Evolutionary conservation across 768 basidiomycete genomes (phyloP), one percentile per base, ranked within the genome.

Genomic region (Tylopilus sp.): DNA sequence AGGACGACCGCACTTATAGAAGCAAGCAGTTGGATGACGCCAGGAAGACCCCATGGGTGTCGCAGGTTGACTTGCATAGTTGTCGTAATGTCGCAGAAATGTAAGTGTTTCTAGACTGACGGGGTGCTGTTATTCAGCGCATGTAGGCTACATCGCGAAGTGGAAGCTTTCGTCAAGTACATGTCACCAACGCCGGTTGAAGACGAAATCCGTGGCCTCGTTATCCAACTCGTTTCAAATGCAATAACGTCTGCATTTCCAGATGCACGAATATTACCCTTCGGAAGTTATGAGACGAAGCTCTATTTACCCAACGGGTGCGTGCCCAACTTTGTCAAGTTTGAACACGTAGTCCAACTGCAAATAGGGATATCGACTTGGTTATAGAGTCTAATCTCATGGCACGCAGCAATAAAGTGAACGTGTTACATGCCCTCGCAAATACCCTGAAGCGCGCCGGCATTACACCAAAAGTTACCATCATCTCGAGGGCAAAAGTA

Each of bases 231-330:
- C 31, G 88, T 98, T 52, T 78, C 84, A 0, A 75, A 76, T 17
- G 83, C 85, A 2, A 78, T 98, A 43, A 72, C 72, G 7, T 62
- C 70, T n/a, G 66, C 74, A 11, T 97, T 91, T 73, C 81, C 85
- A 0, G 92, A 95, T 61, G 92, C 93, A 10, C 72, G 78, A 30
- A 86, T 98, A 4, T 72, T 81, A 52, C 89, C 94, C 1, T 99
- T 98, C 68, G 97, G 97, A 21, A 92, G 89, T 65, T 96, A 86
- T 68, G 85, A 89, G 65, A 98, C 96, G 7, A 92, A 92, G 63
- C 74, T 98, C 14, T 99, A 98, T 68, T 79, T 98, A 21, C 96
- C 97, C 4, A 75, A 82, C 48, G 95, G 95, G 95, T 97, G 69
- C 64, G 88, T 73, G 28, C 45, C 31, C 19, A 38, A 30, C 45